These are phyloP conservation scores for Talaromyces rugulosus DNA, from an alignment of 2,329 filamentous ascomycete species.

Conservation along the genomic window DNA sequence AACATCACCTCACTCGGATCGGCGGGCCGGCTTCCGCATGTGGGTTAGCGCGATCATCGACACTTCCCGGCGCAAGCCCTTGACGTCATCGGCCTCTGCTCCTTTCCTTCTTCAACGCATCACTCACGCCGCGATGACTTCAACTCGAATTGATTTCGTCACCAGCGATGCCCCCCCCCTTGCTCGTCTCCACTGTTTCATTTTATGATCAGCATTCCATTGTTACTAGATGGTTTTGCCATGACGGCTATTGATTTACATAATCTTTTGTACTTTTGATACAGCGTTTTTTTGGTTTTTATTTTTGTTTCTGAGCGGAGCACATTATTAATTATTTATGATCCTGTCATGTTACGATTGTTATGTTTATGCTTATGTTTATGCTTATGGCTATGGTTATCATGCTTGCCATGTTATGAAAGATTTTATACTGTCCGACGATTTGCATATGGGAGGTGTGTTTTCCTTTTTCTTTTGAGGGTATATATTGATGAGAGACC, in stretches of 20 bases:
- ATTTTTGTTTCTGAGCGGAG: not conserved
- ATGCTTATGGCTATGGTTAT: not conserved
- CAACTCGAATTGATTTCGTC: not conserved
- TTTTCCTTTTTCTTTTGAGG: not conserved
- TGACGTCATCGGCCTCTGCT: slow-evolving; percentile 10
- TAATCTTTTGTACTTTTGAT: not conserved
- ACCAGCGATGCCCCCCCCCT: not conserved
- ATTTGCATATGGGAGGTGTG: slow-evolving; percentile 4
- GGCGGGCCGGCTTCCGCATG: slow-evolving; percentile 9
- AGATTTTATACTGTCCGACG: not conserved
- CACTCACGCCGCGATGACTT: not conserved
- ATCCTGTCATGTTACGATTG: slow-evolving; percentile 5
- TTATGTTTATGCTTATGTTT: not conserved
- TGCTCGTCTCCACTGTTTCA: not conserved
- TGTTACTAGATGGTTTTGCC: slow-evolving; percentile 1
- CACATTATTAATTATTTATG: not conserved
- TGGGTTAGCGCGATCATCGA: not conserved
- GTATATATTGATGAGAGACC: not conserved
- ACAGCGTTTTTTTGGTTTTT: not conserved
- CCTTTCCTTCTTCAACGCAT: slow-evolving; percentile 4
- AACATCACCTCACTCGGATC: slow-evolving; percentile 8
- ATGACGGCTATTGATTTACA: not conserved
- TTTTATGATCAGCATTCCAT: not conserved
- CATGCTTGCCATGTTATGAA: not conserved
- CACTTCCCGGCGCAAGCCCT: slow-evolving; percentile 6